Percentiles rank a stretch among this genome's conserved stretches.
These are phyloP conservation scores for Didymella pinodella DNA, from an alignment of 2,329 filamentous ascomycete genomes.

Conservation along the genomic window DNA sequence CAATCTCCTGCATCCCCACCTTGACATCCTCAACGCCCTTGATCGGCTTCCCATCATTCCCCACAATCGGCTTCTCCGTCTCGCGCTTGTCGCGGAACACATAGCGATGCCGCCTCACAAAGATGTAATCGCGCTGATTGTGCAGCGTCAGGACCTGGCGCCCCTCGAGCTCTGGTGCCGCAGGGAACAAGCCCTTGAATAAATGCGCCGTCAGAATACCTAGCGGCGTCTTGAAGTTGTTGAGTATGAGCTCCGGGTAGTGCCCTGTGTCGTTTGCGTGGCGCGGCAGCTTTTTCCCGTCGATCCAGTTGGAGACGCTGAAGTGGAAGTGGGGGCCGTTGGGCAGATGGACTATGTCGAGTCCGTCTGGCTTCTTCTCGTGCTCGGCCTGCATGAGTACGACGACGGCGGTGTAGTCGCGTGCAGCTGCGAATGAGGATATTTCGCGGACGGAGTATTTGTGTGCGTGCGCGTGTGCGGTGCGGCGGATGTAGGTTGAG, in stretches of 20 bases:
- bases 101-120: slow-evolving; percentile 88
- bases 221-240: slow-evolving; percentile 93
- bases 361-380: slow-evolving; percentile 79
- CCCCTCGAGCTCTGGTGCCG: slow-evolving; percentile 81
- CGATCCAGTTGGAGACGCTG: slow-evolving; percentile 86
- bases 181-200: slow-evolving; percentile 81
- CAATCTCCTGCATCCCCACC: slow-evolving; percentile 88
- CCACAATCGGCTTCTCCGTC: slow-evolving; percentile 86
- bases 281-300: slow-evolving; percentile 85
- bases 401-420: slow-evolving; percentile 83
- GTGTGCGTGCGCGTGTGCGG: slow-evolving; percentile 81
- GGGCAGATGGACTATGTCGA: slow-evolving; percentile 86
- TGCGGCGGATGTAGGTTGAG: slow-evolving; percentile 81
- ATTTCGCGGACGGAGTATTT: slow-evolving; percentile 95
- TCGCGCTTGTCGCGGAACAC: slow-evolving; percentile 87
- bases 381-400: slow-evolving; percentile 80
- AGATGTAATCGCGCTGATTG: slow-evolving; percentile 96
- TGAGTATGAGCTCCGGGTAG: slow-evolving; percentile 87
- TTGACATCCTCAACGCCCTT: slow-evolving; percentile 85
- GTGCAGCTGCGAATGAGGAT: slow-evolving; percentile 79
- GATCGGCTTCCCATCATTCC: slow-evolving; percentile 81
- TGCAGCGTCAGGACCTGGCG: slow-evolving; percentile 91
- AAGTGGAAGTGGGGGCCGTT: slow-evolving; percentile 92
- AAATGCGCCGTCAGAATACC: slow-evolving; percentile 85
- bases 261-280: slow-evolving; percentile 89